Conservation (phyloP, 2,329 filamentous ascomycete species). For the Claviceps africana region DNA sequence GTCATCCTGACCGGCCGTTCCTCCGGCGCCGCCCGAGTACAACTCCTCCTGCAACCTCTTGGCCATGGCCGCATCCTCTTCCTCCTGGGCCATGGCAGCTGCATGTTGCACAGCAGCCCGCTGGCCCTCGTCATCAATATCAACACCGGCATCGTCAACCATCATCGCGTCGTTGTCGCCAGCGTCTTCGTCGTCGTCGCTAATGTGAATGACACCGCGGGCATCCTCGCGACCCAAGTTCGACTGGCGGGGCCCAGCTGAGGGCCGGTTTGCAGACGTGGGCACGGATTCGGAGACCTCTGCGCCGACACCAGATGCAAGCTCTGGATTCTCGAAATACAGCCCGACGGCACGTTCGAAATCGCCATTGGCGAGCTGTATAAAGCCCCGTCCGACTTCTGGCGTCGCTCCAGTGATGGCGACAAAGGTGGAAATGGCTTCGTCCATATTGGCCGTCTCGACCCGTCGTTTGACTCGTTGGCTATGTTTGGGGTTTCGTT, state of each 20-base stretch:
- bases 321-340: conserved; percentile 78
- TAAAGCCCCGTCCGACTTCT: conserved; percentile 65
- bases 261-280: conserved; percentile 9
- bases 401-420: conserved; percentile 65
- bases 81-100: conserved; percentile 42
- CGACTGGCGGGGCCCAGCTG: conserved; percentile 17
- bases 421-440: conserved; percentile 63
- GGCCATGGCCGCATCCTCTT: conserved; percentile 90
- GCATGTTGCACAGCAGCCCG: conserved; percentile 27
- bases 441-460: conserved; percentile 40
- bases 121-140: conserved; percentile 24
- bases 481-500: background rate
- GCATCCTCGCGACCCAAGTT: conserved; percentile 21
- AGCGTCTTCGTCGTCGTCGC: conserved; percentile 59
- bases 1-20: conserved; percentile 36
- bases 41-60: conserved; percentile 83
- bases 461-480: background rate
- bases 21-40: conserved; percentile 43
- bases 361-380: conserved; percentile 73
- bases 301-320: conserved; percentile 26
- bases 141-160: conserved; percentile 19
- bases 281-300: conserved; percentile 13
- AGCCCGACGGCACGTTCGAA: conserved; percentile 76
- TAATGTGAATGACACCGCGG: conserved; percentile 49
- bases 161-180: conserved; percentile 46